A percentile compares a stretch with the other conserved stretches of the same genome.
Conservation (phyloP, 352 stramenopile genomes). For the Phytopythium montanum region DNA sequence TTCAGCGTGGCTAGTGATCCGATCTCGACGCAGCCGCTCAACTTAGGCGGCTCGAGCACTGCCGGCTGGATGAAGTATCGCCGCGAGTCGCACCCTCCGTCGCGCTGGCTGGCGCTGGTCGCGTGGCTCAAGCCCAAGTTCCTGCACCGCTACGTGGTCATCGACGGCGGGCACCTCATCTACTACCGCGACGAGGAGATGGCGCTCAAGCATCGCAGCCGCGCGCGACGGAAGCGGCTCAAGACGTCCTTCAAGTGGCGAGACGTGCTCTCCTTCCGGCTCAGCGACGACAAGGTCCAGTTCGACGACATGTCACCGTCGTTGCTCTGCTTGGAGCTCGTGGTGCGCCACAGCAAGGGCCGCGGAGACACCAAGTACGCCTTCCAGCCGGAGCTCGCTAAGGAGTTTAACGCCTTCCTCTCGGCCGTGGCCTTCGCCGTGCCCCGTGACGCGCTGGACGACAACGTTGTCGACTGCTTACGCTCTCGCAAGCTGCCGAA, state of each 20-base stretch:
- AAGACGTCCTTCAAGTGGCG: conserved; percentile 75
- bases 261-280: conserved; percentile 50
- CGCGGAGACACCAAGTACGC: conserved; percentile 68
- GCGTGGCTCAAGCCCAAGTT: conserved; percentile 74
- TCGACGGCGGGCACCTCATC: conserved; percentile 65
- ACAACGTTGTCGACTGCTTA: conserved; percentile 57
- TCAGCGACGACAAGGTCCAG: conserved; percentile 75
- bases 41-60: conserved; percentile 69
- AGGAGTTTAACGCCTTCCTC: conserved; percentile 81
- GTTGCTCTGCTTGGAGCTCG: conserved; percentile 78
- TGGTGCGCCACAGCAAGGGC: conserved; percentile 46
- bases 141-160: conserved; percentile 78
- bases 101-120: conserved; percentile 46
- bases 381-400: conserved; percentile 69
- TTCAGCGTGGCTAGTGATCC: conserved; percentile 74
- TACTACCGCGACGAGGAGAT: conserved; percentile 84
- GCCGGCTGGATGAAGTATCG: conserved; percentile 87
- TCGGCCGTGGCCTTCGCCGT: conserved; percentile 65
- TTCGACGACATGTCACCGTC: conserved; percentile 81
- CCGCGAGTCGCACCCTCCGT: conserved; percentile 46
- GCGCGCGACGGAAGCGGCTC: conserved; percentile 68
- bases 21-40: conserved; percentile 65
- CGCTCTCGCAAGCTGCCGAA: conserved; percentile 60
- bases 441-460: conserved; percentile 53
- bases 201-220: conserved; percentile 74